Base-by-base conservation (phyloP, 345 rosid genomes). In the Citrus sp. region DNA sequence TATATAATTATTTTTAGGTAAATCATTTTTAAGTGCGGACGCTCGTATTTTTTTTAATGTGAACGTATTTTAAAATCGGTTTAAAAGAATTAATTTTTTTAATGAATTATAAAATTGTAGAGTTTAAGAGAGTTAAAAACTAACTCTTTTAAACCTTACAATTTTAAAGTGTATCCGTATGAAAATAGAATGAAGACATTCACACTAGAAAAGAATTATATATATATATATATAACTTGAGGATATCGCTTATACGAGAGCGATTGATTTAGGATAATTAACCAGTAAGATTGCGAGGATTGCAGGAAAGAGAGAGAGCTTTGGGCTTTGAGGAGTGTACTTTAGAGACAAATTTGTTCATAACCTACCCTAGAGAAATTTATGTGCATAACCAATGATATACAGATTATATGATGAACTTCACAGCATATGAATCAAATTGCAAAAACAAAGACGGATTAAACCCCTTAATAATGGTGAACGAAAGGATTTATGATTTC, bases 81-180 rank as follows among this genome's bases (percentile, higher is more conserved):
- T 35, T 35, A 35, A 35, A 35, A 5, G 0, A 35, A 35, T 35
- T 35, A 0, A 5, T 35, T 6, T 35, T 35, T 35, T 35, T 35
- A 35, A 35, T 5, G 7, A 35, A 35, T 5, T 35, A 35, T 35
- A 35, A 35, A 35, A 35, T 0, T 0, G 0, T 35, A 0, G 6
- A 5, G 0, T 35, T 35, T 35, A 4, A 35, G 0, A 35, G 0
- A 6, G 0, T 35, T 35, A 35, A 35, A 35, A 35, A 35, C 0
- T 5, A 34, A 5, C 0, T 34, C 0, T 34, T 34, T 34, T 5
- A 4, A 34, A 34, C 0, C 0, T 0, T 5, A 4, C 0, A 0
- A 0, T 35, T 35, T 35, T 35, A 35, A 35, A 35, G 0, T 35
- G 0, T 35, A 35, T 35, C 0, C 0, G 1, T 0, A 6, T 6